These are phyloP conservation scores for Globomyces sp. DNA, from an alignment of 371 early-diverging fungal genomes.

Conservation along the genomic window DNA sequence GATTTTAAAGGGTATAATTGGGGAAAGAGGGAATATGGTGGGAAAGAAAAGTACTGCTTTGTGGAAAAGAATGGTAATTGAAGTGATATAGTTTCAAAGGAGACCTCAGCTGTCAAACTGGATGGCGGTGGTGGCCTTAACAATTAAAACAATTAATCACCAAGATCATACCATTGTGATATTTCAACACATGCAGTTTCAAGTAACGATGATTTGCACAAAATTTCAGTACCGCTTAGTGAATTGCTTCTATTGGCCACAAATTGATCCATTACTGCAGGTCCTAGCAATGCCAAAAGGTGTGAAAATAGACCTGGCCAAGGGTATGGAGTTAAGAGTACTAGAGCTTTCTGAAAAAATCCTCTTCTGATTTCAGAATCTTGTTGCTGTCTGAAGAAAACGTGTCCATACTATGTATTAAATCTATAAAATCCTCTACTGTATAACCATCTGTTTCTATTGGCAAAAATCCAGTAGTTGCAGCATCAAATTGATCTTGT, in stretches of 20 bases:
- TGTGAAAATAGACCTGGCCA: slow-evolving; percentile 81
- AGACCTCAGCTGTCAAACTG: slow-evolving; percentile 13
- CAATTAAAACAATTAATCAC: neutral
- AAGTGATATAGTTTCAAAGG: slow-evolving; percentile 47
- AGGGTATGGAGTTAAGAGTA: slow-evolving; percentile 83
- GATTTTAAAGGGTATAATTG: slow-evolving; percentile 52
- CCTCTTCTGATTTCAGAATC: slow-evolving; percentile 84
- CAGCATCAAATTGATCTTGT: slow-evolving; percentile 12
- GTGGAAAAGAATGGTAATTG: slow-evolving; percentile 76
- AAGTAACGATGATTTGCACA: slow-evolving; percentile 34
- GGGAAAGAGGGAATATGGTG: slow-evolving; percentile 67
- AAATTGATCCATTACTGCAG: slow-evolving; percentile 46
- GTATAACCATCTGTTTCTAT: slow-evolving; percentile 68
- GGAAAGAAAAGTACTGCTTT: slow-evolving; percentile 68
- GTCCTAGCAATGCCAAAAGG: slow-evolving; percentile 74
- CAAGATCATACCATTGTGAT: slow-evolving; percentile 64
- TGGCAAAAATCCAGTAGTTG: slow-evolving; percentile 22
- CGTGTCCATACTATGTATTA: slow-evolving; percentile 69
- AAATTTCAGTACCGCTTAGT: neutral
- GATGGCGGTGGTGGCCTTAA: slow-evolving; percentile 20
- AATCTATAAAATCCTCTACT: too few relatives aligned
- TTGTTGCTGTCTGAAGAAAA: slow-evolving; percentile 90
- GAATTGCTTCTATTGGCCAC: neutral
- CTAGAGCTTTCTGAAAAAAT: slow-evolving; percentile 89
- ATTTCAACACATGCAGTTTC: slow-evolving; percentile 82